Base-by-base conservation (phyloP, 2,329 filamentous ascomycete genomes). In the Exophiala spinifera region DNA sequence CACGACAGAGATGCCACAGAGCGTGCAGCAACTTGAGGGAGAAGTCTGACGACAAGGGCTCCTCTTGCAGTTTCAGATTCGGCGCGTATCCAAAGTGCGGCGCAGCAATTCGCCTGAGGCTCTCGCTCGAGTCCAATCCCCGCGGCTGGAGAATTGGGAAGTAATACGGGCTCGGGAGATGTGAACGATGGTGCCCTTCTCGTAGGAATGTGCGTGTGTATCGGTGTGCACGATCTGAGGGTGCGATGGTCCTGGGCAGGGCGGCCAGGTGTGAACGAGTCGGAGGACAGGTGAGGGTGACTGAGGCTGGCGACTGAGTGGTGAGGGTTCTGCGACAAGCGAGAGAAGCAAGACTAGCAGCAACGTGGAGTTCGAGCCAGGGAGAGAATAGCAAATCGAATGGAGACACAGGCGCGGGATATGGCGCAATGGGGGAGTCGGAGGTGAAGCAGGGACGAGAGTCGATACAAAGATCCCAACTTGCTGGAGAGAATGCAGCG, bases 31-130 rank as follows among this genome's bases (percentile, higher is more conserved):
- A 52, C 21, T 46, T 42, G 46, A 45, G 53, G 49, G 49, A 36
- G 56, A 53, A 57, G 54, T 49, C 56, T 53, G 46, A 42, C 42
- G 36, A 39, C 46, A 31, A 31, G 42, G 39, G 54, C 21, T 53
- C 34, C 49, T 51, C 52, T 49, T 46, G 43, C 55, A 53, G 57
- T 60, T 60, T 60, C 57, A 60, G 57, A 57, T 60, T 49, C 51
- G 37, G 57, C 57, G 57, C 57, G 57, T 60, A 57, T 60, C 51
- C 54, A 60, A 57, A 46, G 49, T 57, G 53, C 57, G 57, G 57
- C 53, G 57, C 46, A 59, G 57, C 43, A 53, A 45, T 44, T 54
- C 52, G 42, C 42, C 42, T 44, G 42, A 56, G 53, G 47, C 53
- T 47, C 46, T 49, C 20, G 25, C 19, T 46, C 44, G 39, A 43